phyloP scores from a whole-genome alignment of 1,284 basidiomycete species.

The Trametes pubescens region DNA sequence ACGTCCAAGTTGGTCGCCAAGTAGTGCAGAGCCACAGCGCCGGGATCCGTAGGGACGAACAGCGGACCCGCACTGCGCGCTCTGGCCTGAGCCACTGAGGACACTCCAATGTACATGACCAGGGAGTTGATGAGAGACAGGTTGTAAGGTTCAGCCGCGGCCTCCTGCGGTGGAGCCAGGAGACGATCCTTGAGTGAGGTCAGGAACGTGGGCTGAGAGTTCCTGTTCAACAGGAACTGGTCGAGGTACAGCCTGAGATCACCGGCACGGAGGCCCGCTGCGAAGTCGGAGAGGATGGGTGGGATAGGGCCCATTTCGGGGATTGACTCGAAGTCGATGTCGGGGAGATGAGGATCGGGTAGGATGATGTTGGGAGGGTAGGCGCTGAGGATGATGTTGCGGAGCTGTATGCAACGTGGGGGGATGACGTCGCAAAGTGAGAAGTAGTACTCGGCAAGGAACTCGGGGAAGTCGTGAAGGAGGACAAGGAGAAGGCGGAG shows the following conservation, averaged over 20 bases:
- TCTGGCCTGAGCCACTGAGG: constrained; percentile 87
- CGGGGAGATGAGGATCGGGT: constrained; percentile 88
- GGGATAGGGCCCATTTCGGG: constrained; percentile 93
- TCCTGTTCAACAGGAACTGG: constrained; percentile 80
- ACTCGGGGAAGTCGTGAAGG: constrained; percentile 98
- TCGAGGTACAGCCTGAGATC: constrained; percentile 85
- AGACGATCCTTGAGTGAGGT: constrained; percentile 84
- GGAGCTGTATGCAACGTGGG: constrained; percentile 92
- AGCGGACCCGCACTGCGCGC: constrained; percentile 80
- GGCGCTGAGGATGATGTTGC: constrained; percentile 96
- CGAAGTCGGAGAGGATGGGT: constrained; percentile 90
- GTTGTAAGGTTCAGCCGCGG: constrained; percentile 80
- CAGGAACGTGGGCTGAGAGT: constrained; percentile 70
- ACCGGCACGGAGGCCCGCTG: constrained; percentile 78
- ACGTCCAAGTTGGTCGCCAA: constrained; percentile 86
- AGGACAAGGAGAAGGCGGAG: constrained; percentile 93
- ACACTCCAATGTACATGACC: constrained; percentile 94
- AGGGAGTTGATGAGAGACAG: constrained; percentile 89
- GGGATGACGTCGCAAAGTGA: constrained; percentile 95
- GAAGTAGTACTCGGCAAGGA: constrained; percentile 97
- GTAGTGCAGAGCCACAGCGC: constrained; percentile 84
- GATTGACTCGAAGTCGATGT: constrained; percentile 73
- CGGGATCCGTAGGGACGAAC: constrained; percentile 83
- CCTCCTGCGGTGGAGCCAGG: constrained; percentile 61
- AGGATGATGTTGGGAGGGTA: constrained; percentile 91